These are phyloP conservation scores for Inga laurina DNA, from an alignment of 306 rosid genomes.

Conservation along the genomic window DNA sequence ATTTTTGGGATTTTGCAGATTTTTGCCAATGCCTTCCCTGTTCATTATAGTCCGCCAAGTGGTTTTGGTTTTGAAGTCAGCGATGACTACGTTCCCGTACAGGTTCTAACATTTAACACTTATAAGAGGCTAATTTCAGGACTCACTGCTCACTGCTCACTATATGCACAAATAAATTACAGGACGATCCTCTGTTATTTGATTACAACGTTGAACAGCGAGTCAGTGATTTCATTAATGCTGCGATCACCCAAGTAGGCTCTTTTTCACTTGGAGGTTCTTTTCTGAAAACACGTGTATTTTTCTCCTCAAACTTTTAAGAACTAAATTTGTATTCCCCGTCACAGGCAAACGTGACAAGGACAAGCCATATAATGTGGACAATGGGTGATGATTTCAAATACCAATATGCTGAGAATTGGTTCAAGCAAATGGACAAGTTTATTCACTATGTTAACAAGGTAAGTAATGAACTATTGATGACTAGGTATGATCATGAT, in stretches of 20 bases:
- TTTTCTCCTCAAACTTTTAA: background rate
- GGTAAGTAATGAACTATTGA: slow-evolving; percentile 39
- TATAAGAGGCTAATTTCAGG: background rate
- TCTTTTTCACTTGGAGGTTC: slow-evolving; percentile 5
- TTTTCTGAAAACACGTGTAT: background rate
- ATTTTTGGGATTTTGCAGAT: slow-evolving; percentile 46
- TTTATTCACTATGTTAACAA: slow-evolving; percentile 83
- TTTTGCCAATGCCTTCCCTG: slow-evolving; percentile 83
- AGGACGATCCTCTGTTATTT: slow-evolving; percentile 76
- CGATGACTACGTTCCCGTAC: slow-evolving; percentile 47
- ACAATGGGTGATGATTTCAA: slow-evolving; percentile 97
- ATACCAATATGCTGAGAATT: slow-evolving; percentile 89
- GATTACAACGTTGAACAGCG: slow-evolving; percentile 69
- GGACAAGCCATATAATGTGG: slow-evolving; percentile 91
- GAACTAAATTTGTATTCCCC: background rate
- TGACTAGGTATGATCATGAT: background rate
- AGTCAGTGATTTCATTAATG: slow-evolving; percentile 62
- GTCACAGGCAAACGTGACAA: slow-evolving; percentile 78
- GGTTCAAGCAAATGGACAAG: slow-evolving; percentile 95
- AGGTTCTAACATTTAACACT: slow-evolving; percentile 47
- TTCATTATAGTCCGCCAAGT: slow-evolving; percentile 68
- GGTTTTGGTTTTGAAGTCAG: slow-evolving; percentile 77
- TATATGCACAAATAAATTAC: slow-evolving; percentile 35
- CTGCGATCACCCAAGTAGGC: slow-evolving; percentile 61
- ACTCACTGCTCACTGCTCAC: background rate